Evolutionary conservation across 2,329 filamentous ascomycete species (phyloP).

Genomic region (Colletotrichum horii): DNA sequence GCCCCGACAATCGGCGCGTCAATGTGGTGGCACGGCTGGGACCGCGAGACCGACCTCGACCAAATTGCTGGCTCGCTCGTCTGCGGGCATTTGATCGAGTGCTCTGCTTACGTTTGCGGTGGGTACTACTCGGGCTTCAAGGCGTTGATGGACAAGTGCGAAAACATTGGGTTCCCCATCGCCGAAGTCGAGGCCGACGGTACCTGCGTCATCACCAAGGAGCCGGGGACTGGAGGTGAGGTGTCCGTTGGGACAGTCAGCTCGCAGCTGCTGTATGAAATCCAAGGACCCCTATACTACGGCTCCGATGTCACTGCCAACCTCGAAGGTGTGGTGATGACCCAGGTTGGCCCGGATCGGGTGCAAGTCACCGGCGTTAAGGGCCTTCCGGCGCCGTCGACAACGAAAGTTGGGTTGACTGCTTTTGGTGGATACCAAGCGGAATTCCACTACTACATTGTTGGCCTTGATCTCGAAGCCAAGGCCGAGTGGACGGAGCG

Average conservation of each 20-base stretch:
- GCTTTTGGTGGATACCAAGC: conserved; percentile 29
- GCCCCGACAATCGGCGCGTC: conserved; percentile 61
- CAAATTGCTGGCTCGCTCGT: conserved; percentile 54
- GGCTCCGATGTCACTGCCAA: conserved; percentile 35
- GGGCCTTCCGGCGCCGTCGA: conserved; percentile 34
- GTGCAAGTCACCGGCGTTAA: conserved; percentile 38
- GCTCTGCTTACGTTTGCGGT: conserved; percentile 57
- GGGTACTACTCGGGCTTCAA: conserved; percentile 59
- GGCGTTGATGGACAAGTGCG: conserved; percentile 39
- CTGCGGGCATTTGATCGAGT: conserved; percentile 60
- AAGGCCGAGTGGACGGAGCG: conserved; percentile 28
- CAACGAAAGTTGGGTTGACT: conserved; percentile 34
- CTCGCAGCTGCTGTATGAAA: conserved; percentile 41
- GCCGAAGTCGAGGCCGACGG: conserved; percentile 53
- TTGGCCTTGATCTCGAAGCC: conserved; percentile 26
- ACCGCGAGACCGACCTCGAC: conserved; percentile 51
- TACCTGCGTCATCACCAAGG: conserved; percentile 29
- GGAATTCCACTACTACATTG: conserved; percentile 27
- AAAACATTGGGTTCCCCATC: conserved; percentile 53
- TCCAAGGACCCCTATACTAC: conserved; percentile 40
- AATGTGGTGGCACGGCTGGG: conserved; percentile 61
- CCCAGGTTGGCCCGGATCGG: conserved; percentile 41
- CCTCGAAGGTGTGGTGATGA: conserved; percentile 41
- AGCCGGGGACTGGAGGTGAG: conserved; percentile 28
- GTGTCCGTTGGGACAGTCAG: conserved; percentile 29